Conservation (phyloP, 108 stramenopile genomes). For the Chaetoceros tenuissimus region DNA sequence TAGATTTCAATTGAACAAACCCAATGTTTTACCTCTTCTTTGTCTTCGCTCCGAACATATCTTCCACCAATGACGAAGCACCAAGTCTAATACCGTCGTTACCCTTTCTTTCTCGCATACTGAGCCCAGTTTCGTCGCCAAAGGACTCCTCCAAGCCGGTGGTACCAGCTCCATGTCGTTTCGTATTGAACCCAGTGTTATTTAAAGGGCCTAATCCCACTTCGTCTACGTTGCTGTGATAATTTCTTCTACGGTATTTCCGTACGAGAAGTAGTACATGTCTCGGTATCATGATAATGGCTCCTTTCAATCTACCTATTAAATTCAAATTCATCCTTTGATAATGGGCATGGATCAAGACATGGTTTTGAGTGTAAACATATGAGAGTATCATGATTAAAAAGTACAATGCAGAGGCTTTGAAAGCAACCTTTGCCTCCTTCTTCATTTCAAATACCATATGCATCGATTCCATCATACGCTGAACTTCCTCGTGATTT, state of each 20-base stretch:
- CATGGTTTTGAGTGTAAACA: not conserved
- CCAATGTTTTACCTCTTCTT: too few species aligned
- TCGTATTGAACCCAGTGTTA: too few species aligned
- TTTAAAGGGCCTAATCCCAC: too few species aligned
- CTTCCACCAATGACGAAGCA: too few species aligned
- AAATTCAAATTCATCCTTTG: not conserved
- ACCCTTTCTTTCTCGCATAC: too few species aligned
- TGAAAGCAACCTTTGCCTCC: not conserved
- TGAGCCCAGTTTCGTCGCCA: too few species aligned
- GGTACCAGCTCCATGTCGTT: too few species aligned
- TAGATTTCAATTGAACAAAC: too few species aligned
- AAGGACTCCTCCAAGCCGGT: too few species aligned
- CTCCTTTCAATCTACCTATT: not conserved
- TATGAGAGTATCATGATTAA: not conserved
- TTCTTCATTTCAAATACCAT: conserved; percentile 1
- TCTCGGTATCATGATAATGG: not conserved
- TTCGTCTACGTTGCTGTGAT: too few species aligned
- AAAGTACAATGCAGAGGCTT: not conserved
- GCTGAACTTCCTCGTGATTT: not conserved
- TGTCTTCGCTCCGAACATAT: too few species aligned
- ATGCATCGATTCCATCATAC: not conserved
- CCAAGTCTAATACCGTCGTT: too few species aligned
- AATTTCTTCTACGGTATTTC: not conserved
- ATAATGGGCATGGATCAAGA: not conserved
- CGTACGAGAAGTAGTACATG: not conserved